Evolutionary conservation across 305 asterid species (phyloP), one percentile per base, ranked within the genome.

Genomic region (Nicotiana rustica): DNA sequence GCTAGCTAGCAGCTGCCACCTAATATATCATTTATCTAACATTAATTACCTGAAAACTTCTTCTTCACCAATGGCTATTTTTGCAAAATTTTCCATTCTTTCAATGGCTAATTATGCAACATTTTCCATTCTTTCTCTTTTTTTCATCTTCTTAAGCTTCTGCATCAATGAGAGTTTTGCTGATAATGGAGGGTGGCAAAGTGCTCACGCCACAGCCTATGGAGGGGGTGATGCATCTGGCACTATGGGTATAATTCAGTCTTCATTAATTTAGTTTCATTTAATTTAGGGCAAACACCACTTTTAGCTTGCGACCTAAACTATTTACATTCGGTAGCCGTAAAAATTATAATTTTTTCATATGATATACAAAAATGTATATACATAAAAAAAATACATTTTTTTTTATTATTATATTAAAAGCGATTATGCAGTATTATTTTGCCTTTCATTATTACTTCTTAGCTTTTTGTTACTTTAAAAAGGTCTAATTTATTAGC

Each of bases 161-260:
- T 81, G 67, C 41, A 4, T 56, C 36, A 71, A 47, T 44, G 78
- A 33, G 19, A 71, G 78, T 71, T 71, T 47, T 44, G 78, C 61
- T 71, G 61, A 71, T 71, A 71, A 71, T 71, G 61, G 78, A 71
- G 78, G 78, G 6, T 71, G 78, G 78, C 78, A 71, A 71, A 71
- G 61, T 71, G 78, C 78, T 71, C 78, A 47, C 5, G 78, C 78
- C 4, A 71, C 78, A 44, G 21, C 49, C 3, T 71, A 71, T 71
- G 78, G 78, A 71, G 78, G 78, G 78, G 78, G 78, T 47, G 78
- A 71, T 71, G 78, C 78, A 47, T 44, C 78, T 71, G 41, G 78
- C 17, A 71, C 78, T 19, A 19, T 71, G 78, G 78, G 78, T 71
- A 47, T 47, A 41, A 7, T 41, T 41, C 10, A 41, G 38, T 47